Evolutionary conservation across 2,329 filamentous ascomycete species (phyloP).

Genomic region (Chaetothyriales sp.): DNA sequence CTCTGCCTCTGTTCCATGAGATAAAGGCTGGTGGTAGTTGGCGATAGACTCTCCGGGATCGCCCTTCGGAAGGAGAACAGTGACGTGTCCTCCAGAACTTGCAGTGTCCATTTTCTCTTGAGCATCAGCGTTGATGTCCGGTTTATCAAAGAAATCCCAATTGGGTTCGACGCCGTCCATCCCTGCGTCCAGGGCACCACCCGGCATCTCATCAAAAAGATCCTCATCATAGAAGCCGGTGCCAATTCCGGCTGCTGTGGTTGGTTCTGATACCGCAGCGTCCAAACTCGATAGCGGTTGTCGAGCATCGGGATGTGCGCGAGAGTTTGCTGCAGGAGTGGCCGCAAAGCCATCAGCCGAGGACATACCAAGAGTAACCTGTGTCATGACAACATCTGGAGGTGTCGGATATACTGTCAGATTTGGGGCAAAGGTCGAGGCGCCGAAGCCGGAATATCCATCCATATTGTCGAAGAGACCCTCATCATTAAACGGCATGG

Average conservation of each 20-base stretch:
- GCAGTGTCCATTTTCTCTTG: neutral
- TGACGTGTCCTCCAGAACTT: neutral
- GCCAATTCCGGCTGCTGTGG: neutral
- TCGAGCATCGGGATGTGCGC: constrained; percentile 1
- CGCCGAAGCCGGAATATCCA: constrained; percentile 13
- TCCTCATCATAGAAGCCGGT: constrained; percentile 38
- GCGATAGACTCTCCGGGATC: neutral
- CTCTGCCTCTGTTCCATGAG: neutral
- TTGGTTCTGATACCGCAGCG: neutral
- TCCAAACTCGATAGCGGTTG: constrained; percentile 18
- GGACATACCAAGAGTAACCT: constrained; percentile 20
- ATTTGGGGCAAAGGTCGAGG: constrained; percentile 12
- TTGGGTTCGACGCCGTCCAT: constrained; percentile 46
- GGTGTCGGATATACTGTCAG: constrained; percentile 40
- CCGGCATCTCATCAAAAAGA: constrained; percentile 45
- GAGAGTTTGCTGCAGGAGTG: constrained; percentile 20
- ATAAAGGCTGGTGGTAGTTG: neutral
- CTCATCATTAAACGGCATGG: constrained; percentile 15
- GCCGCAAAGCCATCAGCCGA: constrained; percentile 21
- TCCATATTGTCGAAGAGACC: constrained; percentile 14
- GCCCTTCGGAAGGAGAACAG: neutral
- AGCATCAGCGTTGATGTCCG: constrained; percentile 17
- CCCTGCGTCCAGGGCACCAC: constrained; percentile 39
- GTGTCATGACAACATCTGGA: constrained; percentile 33
- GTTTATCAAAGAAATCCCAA: constrained; percentile 52